These are phyloP conservation scores for Penicillium egyptiacum DNA, from an alignment of 495 filamentous ascomycete species.

Conservation along the genomic window DNA sequence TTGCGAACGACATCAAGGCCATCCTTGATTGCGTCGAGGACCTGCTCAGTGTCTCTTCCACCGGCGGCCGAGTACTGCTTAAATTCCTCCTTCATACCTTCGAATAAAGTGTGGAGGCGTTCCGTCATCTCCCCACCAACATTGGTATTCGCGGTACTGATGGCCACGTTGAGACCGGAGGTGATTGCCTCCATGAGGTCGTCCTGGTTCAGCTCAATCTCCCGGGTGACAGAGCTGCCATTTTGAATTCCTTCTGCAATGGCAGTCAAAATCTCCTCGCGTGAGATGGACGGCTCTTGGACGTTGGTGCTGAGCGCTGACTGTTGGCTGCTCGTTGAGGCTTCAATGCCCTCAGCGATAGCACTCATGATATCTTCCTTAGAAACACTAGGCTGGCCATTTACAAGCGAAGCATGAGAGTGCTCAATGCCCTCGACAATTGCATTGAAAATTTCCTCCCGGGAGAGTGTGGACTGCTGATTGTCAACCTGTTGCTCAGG, in stretches of 20 bases:
- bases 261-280: slow-evolving; percentile 55
- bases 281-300: slow-evolving; percentile 38
- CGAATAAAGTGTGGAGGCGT: slow-evolving; percentile 70
- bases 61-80: slow-evolving; percentile 73
- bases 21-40: slow-evolving; percentile 82
- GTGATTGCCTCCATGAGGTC: slow-evolving; percentile 67
- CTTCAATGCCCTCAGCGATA: slow-evolving; percentile 22
- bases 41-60: slow-evolving; percentile 74
- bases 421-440: slow-evolving; percentile 41
- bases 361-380: slow-evolving; percentile 48
- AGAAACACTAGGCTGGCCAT: slow-evolving; percentile 24
- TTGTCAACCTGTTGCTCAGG: background rate
- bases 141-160: slow-evolving; percentile 45
- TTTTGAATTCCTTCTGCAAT: slow-evolving; percentile 57
- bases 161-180: slow-evolving; percentile 55
- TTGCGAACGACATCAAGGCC: slow-evolving; percentile 76
- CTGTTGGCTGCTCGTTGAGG: slow-evolving; percentile 14
- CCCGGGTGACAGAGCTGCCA: slow-evolving; percentile 48
- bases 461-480: slow-evolving; percentile 1
- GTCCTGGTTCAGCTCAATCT: slow-evolving; percentile 62
- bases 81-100: slow-evolving; percentile 70
- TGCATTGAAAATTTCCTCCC: slow-evolving; percentile 47
- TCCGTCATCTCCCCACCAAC: slow-evolving; percentile 67
- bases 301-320: slow-evolving; percentile 25
- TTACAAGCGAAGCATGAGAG: background rate